Base-by-base conservation (phyloP, 345 rosid genomes). In the Moricandia moricandioides region DNA sequence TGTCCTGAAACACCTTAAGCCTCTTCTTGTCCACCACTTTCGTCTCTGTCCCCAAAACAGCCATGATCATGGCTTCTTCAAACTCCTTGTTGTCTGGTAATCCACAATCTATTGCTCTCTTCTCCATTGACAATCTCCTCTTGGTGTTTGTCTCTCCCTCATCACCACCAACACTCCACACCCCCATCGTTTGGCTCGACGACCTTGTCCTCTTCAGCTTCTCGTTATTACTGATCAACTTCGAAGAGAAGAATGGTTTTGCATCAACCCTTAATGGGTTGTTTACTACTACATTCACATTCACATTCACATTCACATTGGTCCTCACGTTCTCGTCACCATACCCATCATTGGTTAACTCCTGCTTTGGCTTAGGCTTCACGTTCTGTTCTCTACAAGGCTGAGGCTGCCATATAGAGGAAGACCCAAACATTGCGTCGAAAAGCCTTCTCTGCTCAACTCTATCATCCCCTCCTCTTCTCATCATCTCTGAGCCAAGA, bases 331-430 rank as follows among this genome's bases (percentile, higher is more conserved):
- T 69, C 62, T 79, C 79, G n/a, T 79, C 82, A 63, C 45, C 79
- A 3, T 7, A 73, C 33, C 56, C 71, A 69, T 67, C 74, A 52
- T 52, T 67, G 55, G 37, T 88, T 88, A 65, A 71, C 11, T 34
- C 33, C 2, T 56, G 67, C 10, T 77, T 77, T 0, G 63, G 0
- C 11, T 70, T 77, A 0, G 86, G 71, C 59, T 85, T 74, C 27
- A 83, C 18, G 49, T 83, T 92, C 81, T 92, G 84, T 24, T 90
- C 97, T 74, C 79, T 87, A 81, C 97, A 92, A 56, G 98, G 99
- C 76, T 92, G 97, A 9, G 98, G 99, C 83, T 95, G 97, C 98
- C 99, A 92, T 61, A 89, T 85, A 0, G 92, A 90, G n/a, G 99
- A 92, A 47, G 97, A 92, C 49, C 98, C 99, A 9, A 92, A 89